A percentile compares a stretch with the other conserved stretches of the same genome.
Conservation (phyloP, 2,329 filamentous ascomycete species). For the Fusarium nanum region DNA sequence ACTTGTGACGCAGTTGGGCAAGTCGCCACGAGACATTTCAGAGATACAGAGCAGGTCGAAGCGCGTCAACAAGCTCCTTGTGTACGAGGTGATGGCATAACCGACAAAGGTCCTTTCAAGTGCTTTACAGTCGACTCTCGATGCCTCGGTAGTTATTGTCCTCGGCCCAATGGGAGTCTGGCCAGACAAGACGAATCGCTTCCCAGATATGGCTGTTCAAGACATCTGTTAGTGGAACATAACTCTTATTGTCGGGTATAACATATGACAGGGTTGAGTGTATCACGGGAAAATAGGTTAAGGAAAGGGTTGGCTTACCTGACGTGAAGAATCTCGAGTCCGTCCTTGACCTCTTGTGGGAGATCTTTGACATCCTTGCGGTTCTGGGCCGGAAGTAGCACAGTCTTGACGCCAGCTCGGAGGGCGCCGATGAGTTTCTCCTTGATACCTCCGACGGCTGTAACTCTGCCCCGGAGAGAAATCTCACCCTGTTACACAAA, state of each 20-base stretch:
- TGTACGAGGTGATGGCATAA: constrained; percentile 6
- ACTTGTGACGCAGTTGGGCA: constrained; percentile 11
- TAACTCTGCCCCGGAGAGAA: constrained; percentile 87
- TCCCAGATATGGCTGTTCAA: constrained; percentile 86
- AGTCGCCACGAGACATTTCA: constrained; percentile 39
- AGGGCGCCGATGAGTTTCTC: constrained; percentile 97
- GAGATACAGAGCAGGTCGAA: constrained; percentile 30
- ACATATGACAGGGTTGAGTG: constrained; percentile 31
- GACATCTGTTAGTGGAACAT: constrained; percentile 49
- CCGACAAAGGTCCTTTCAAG: neutral
- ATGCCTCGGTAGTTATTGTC: constrained; percentile 75
- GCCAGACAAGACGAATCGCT: constrained; percentile 91
- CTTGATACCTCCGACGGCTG: constrained; percentile 97
- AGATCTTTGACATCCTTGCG: constrained; percentile 92
- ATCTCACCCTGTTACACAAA: constrained; percentile 67
- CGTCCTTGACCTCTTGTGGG: constrained; percentile 87
- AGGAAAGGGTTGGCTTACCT: constrained; percentile 72
- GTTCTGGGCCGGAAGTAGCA: constrained; percentile 88
- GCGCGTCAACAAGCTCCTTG: constrained; percentile 22
- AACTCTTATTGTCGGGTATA: constrained; percentile 31
- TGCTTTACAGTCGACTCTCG: constrained; percentile 79
- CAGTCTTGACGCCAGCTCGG: constrained; percentile 93
- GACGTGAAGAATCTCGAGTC: constrained; percentile 89
- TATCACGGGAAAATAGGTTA: constrained; percentile 28
- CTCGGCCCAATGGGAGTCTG: constrained; percentile 85